phyloP scores from a whole-genome alignment of 495 filamentous ascomycete species.

The Aspergillus saccharolyticus region DNA sequence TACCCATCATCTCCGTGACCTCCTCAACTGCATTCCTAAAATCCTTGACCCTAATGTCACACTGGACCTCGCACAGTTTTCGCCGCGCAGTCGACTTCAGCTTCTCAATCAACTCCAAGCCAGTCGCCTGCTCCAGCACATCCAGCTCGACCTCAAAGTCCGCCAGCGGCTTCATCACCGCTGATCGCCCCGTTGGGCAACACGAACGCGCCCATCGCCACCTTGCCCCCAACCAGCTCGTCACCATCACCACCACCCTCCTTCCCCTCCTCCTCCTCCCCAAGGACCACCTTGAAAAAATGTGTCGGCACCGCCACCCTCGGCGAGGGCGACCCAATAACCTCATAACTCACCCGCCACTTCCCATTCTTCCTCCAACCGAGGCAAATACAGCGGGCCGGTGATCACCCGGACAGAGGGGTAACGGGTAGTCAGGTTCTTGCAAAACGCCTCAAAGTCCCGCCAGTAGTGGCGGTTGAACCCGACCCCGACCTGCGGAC shows the following conservation, averaged over 20 bases:
- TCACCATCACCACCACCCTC: constrained; percentile 26
- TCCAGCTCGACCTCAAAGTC: constrained; percentile 83
- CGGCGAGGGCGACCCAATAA: constrained; percentile 29
- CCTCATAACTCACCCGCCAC: no score
- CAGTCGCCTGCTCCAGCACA: constrained; percentile 74
- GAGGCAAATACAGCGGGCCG: no score
- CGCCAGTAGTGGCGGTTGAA: no score
- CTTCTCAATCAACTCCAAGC: constrained; percentile 72
- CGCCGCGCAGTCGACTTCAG: constrained; percentile 59
- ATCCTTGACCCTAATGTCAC: constrained; percentile 65
- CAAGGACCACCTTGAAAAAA: constrained; percentile 89
- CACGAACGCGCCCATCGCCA: constrained; percentile 80
- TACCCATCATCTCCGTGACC: no score
- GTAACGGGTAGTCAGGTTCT: no score
- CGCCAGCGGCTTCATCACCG: constrained; percentile 63
- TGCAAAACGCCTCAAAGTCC: no score
- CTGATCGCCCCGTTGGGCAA: constrained; percentile 74
- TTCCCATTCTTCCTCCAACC: no score
- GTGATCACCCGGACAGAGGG: no score
- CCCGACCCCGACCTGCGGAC: no score
- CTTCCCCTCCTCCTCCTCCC: constrained; percentile 42
- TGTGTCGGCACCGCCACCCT: constrained; percentile 88
- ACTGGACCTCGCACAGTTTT: constrained; percentile 69
- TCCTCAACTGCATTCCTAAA: constrained; percentile 23
- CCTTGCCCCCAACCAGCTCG: constrained; percentile 31